A percentile compares a stretch with the other conserved stretches of the same genome.
phyloP scores from a whole-genome alignment of 2,329 filamentous ascomycete species.

The Coleophoma cylindrospora region DNA sequence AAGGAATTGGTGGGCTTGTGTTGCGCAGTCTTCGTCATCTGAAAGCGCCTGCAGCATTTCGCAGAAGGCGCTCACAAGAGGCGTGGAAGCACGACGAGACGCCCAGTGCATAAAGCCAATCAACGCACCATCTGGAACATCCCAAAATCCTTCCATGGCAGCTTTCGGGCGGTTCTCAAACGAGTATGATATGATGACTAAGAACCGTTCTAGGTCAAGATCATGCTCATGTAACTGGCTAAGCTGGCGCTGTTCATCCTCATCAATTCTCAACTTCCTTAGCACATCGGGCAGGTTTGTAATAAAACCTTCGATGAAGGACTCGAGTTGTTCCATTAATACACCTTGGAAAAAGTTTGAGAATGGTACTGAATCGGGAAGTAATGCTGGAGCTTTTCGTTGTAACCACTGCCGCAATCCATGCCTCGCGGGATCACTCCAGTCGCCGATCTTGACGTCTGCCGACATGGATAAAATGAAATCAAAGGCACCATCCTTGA shows the following conservation, averaged over 20 bases:
- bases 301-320: conserved; percentile 88
- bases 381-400: conserved; percentile 68
- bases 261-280: conserved; percentile 77
- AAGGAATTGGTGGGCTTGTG: conserved; percentile 81
- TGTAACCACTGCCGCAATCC: conserved; percentile 80
- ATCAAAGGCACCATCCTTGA: conserved; percentile 89
- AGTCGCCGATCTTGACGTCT: conserved; percentile 74
- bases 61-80: conserved; percentile 93
- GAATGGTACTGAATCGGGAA: conserved; percentile 63
- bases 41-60: conserved; percentile 92
- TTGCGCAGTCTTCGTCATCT: conserved; percentile 75
- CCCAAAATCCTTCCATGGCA: conserved; percentile 79
- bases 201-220: conserved; percentile 78
- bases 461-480: conserved; percentile 83
- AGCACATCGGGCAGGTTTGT: conserved; percentile 92
- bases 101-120: conserved; percentile 96
- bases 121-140: conserved; percentile 85
- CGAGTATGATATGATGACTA: conserved; percentile 86
- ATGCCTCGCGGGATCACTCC: conserved; percentile 81
- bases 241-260: conserved; percentile 78
- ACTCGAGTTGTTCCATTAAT: conserved; percentile 77
- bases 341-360: conserved; percentile 66
- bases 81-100: conserved; percentile 90
- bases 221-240: conserved; percentile 62
- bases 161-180: conserved; percentile 84